These are phyloP conservation scores for Quercus rubra DNA, from an alignment of 306 rosid genomes.

Conservation along the genomic window DNA sequence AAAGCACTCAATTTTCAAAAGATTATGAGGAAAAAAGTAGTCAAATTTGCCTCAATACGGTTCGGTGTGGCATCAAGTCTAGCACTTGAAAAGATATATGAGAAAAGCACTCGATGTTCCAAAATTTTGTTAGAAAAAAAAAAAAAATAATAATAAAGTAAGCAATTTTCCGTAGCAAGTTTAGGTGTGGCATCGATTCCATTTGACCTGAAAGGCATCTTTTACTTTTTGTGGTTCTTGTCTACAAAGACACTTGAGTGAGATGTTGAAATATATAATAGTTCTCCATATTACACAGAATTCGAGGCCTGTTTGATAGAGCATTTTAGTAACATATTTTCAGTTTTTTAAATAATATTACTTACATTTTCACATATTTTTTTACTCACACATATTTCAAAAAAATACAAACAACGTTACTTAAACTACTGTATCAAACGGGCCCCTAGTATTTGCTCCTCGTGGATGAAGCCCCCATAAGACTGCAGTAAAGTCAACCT, in stretches of 20 bases:
- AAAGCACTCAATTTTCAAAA: background rate
- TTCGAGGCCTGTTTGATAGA: no score
- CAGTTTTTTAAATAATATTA: no score
- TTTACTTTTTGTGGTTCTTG: constrained; percentile 40
- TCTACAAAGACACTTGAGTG: constrained; percentile 33
- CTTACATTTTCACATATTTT: no score
- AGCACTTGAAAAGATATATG: background rate
- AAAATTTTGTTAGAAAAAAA: background rate
- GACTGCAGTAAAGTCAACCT: constrained; percentile 16
- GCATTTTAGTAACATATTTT: no score
- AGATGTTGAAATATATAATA: constrained; percentile 23
- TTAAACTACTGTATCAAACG: no score
- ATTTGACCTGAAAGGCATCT: constrained; percentile 42
- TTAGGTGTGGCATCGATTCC: constrained; percentile 56
- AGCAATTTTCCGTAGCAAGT: background rate
- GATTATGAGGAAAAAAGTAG: background rate
- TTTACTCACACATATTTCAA: no score
- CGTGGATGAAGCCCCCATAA: no score
- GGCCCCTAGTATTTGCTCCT: no score
- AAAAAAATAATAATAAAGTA: background rate
- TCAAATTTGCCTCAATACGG: background rate
- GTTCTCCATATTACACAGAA: no score
- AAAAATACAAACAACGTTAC: no score
- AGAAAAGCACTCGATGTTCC: background rate
- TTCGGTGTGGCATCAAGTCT: background rate